Base-by-base conservation (phyloP, 176 grass and related monocot species). In the Oryza rufipogon region DNA sequence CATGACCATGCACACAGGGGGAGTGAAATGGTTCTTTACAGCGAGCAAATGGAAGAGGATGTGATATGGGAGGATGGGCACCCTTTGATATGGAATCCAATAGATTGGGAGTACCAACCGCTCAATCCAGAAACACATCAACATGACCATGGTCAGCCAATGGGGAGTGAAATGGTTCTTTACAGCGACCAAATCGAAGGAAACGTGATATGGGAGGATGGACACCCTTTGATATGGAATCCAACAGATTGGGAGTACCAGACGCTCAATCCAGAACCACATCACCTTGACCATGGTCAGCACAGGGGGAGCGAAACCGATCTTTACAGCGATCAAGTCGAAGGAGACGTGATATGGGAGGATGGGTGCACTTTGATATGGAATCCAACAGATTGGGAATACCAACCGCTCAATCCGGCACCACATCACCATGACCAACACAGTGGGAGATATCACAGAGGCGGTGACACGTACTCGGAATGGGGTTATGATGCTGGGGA, bases 391-490 rank as follows among this genome's bases (percentile, higher is more conserved):
- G 54, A 16, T 10, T 25, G 2, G 52, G 52, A 56, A 56, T 56
- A 56, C 9, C 71, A 56, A 56, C 16, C 17, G 4, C 52, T 56
- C 1, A 56, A 16, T 56, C 5, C 16, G 17, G 38, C 49, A 52
- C 15, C 49, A 17, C 49, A 52, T 52, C 4, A 16, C 49, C 49
- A 52, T 52, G 49, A 52, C 20, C 54, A 81, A 2, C 9, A 71
- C 0, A 11, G 23, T 45, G 32, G 75, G 16, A 71, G 65, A 32
- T 26, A 75, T 26, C 26, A 25, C 28, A 74, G 75, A 80, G 80
- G 85, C 71, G 73, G 74, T 2, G 52, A 41, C 15, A 42, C 73
- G 67, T 84, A 91, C n/a, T 74, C 49, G 22, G 64, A 33, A 48
- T 61, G 70, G 20, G 69, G 79, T 1, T n/a, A 13, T 22, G 64